Conservation (phyloP, 305 asterid genomes). For the Petunia hybrid region DNA sequence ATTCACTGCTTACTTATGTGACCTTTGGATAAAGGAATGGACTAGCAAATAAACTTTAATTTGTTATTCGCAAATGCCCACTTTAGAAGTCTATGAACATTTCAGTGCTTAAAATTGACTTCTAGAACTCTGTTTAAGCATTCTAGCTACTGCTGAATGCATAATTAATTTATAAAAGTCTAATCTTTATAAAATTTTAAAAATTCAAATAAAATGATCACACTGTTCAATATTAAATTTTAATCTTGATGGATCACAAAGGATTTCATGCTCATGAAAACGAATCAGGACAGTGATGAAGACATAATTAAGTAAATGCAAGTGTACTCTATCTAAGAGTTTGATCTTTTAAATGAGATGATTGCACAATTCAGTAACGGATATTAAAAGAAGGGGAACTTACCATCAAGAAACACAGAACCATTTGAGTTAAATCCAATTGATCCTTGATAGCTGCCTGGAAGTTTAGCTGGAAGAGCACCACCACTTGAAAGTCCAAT, state of each 20-base stretch:
- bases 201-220: too few relatives aligned
- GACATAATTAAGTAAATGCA: too few relatives aligned
- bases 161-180: too few relatives aligned
- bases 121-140: neutral
- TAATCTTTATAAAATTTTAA: too few relatives aligned
- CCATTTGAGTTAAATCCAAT: conserved; percentile 73
- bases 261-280: too few relatives aligned
- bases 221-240: too few relatives aligned
- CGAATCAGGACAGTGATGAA: too few relatives aligned
- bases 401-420: conserved; percentile 74
- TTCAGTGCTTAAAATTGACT: neutral
- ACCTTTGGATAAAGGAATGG: conserved; percentile 3
- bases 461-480: conserved; percentile 53
- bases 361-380: neutral
- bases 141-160: neutral
- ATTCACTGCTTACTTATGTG: neutral
- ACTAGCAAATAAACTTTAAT: neutral
- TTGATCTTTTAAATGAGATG: neutral
- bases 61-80: neutral
- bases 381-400: neutral
- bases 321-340: neutral
- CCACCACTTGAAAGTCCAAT: conserved; percentile 68
- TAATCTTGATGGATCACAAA: too few relatives aligned
- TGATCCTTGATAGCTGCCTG: conserved; percentile 79
- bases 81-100: neutral